Base-by-base conservation (phyloP, 768 basidiomycete species). In the Boletus pseudo-olivaceus region DNA sequence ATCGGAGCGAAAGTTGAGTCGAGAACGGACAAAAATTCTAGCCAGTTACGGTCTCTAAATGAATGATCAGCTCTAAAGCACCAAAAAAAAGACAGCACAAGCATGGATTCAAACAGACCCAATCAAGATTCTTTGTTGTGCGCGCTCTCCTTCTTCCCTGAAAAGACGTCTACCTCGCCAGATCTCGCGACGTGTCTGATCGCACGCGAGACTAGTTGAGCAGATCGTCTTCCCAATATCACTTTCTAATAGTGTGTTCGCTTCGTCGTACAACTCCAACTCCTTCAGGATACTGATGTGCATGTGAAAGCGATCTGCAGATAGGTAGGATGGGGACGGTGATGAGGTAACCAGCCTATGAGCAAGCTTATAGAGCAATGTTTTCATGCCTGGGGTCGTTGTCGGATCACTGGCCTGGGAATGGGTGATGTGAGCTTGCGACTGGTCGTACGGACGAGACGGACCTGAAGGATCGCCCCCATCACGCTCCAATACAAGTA, bases 401-500 rank as follows among this genome's bases (percentile, higher is more conserved):
- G 76, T 71, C 1, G 76, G 69, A 61, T 91, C 88, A 57, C 82
- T 84, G 5, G 90, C 90, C 88, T 92, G 54, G n/a, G 40, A n/a
- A 43, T 46, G 47, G 32, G 26, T 9, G 30, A 26, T 33, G 41
- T 60, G 47, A 64, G 63, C 12, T 45, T 49, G 48, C 29, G 48
- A 54, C 29, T 26, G n/a, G 38, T 20, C 20, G 49, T 32, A 40
- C 2, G n/a, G 32, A 56, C 14, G 35, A 44, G 33, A 55, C 54
- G 56, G 54, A 87, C 89, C 80, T 94, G 92, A 17, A 93, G 81
- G 45, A 91, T 77, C 11, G 88, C 83, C 55, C 88, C 82, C 63
- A 89, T 88, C 34, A 88, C 80, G 58, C 80, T 85, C 92, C 92
- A 94, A 65, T 87, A 93, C 37, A 92, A 68, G 65, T 88, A 92